Conservation (phyloP, 1,284 basidiomycete species). For the Ceratobasidium sp. region DNA sequence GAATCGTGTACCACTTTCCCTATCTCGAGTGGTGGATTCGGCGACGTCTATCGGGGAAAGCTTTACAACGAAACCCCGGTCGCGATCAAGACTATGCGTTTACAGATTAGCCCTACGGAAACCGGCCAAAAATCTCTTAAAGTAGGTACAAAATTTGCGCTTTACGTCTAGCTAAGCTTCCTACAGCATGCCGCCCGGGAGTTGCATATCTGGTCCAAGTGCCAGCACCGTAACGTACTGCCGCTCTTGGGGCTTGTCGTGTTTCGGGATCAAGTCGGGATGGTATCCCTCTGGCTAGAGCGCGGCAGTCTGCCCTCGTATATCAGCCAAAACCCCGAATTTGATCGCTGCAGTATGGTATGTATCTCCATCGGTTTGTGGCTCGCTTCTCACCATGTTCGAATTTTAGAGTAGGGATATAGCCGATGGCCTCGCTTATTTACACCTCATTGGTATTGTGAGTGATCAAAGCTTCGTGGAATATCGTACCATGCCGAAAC, state of each 20-base stretch:
- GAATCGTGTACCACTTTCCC: background rate
- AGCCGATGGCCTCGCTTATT: too few species aligned
- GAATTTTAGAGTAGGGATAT: too few species aligned
- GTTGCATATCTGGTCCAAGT: conserved; percentile 6
- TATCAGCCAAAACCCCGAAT: background rate
- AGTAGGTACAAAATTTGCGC: background rate
- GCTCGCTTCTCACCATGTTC: too few species aligned
- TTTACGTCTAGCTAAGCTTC: too few species aligned
- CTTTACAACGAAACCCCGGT: background rate
- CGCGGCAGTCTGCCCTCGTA: background rate
- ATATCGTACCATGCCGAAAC: too few species aligned
- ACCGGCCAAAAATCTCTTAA: background rate
- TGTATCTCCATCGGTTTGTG: too few species aligned
- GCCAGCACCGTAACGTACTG: background rate
- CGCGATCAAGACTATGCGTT: background rate
- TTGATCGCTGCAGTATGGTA: background rate
- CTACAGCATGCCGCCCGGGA: background rate
- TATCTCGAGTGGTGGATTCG: background rate
- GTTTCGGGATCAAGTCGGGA: background rate
- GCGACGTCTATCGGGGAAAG: background rate
- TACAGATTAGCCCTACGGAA: background rate
- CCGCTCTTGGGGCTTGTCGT: background rate
- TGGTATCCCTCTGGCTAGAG: conserved; percentile 1
- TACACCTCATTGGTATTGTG: background rate
- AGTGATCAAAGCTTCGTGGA: too few species aligned